Evolutionary conservation across 2,329 filamentous ascomycete genomes (phyloP).

Genomic region (Hymenoscyphus fructigenus): DNA sequence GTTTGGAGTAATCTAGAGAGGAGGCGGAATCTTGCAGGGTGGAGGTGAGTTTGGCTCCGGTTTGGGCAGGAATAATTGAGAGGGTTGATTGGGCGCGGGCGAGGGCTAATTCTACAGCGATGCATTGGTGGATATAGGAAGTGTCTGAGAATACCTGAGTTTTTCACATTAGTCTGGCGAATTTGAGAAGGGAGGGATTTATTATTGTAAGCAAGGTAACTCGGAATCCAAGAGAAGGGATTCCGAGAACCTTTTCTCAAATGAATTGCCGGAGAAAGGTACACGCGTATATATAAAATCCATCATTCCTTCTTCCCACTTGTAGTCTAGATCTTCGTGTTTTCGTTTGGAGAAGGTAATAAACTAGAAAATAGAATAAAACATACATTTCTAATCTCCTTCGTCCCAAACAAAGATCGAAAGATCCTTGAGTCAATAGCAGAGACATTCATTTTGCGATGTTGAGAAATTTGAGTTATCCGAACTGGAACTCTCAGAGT

Average conservation of each 20-base stretch:
- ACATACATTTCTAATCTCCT: constrained; percentile 45
- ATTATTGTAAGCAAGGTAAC: no score
- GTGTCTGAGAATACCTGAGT: constrained; percentile 47
- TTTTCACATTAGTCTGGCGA: background rate
- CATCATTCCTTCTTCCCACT: background rate
- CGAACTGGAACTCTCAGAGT: background rate
- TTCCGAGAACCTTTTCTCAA: background rate
- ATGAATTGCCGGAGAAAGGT: background rate
- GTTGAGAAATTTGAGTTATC: background rate
- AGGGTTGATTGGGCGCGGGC: constrained; percentile 50
- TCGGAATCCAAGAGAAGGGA: no score
- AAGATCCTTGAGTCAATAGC: constrained; percentile 50
- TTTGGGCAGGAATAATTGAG: constrained; percentile 45
- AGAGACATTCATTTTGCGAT: constrained; percentile 30
- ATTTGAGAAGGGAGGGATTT: background rate
- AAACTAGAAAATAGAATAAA: background rate
- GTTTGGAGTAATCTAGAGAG: constrained; percentile 44
- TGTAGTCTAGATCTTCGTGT: background rate
- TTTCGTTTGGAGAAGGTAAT: background rate
- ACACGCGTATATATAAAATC: background rate
- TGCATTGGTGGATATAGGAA: constrained; percentile 48
- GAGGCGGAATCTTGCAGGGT: constrained; percentile 28
- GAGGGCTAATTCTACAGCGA: constrained; percentile 52
- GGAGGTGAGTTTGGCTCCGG: constrained; percentile 39
- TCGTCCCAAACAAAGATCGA: constrained; percentile 50